Base-by-base conservation (phyloP, 257 asterid genomes). In the Solanum peruvianum region DNA sequence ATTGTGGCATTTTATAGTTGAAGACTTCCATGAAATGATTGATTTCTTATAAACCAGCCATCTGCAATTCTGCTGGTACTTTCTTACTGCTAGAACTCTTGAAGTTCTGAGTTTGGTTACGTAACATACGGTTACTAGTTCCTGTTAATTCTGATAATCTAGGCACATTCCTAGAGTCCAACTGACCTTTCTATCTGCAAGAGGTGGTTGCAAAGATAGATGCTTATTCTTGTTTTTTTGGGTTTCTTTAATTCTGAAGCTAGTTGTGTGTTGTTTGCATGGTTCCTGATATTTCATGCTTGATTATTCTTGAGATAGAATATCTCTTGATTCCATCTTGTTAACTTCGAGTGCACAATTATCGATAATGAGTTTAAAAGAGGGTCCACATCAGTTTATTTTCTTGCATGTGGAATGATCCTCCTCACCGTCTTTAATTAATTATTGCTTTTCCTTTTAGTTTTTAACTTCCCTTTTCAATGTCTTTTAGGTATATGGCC, bases 401-500 rank as follows among this genome's bases (percentile, higher is more conserved):
- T 71, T 73, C 49, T 25, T 37, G 52, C 81, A 10, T 37, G 49
- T 11, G 64, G 84, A 78, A 5, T 45, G 84, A 45, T 27, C 58
- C 62, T 44, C 84, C 39, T 9, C 64, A 14, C 42, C 25, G 42
- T 45, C 84, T 47, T 45, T 16, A 9, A 45, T 27, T 18, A 16
- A 16, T 45, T 45, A 45, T 78, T 45, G 64, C 15, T 18, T 27
- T 44, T 78, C n/a, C 27, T 29, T 78, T 78, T 45, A 44, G 58
- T 44, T 44, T 25, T 77, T 77, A 45, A 45, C 64, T 27, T 27
- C 66, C 29, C 42, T 78, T 78, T 45, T 45, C n/a, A 25, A 76
- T 37, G 47, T 77, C 56, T 86, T 72, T 20, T 88, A 97, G 99
- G 99, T 97, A 97, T 82, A 97, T 97, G 99, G 98, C 99, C 13